Evolutionary conservation across 2,329 filamentous ascomycete genomes (phyloP), one percentile per base, ranked within the genome.

Genomic region (Atkinsonella hypoxylon): DNA sequence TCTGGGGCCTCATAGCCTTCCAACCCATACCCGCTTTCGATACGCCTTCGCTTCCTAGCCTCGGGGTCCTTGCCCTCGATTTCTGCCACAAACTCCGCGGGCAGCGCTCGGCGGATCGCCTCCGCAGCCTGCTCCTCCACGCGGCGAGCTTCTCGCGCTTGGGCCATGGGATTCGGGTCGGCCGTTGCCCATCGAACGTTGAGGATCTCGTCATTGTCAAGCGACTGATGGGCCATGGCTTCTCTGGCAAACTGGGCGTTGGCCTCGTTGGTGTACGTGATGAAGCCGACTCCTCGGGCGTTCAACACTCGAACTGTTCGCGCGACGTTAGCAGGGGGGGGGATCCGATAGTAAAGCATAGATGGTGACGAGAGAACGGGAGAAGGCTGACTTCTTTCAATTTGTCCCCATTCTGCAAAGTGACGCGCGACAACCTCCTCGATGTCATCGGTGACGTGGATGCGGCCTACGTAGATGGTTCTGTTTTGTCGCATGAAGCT

Each of bases 171-270:
- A 59, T 98, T 98, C 1, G 93, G 93, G 63, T 98, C 93, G 7
- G 89, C 86, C 0, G 93, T 98, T 41, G 93, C 93, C 93, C 93
- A 98, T 55, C 94, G 79, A 45, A 98, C 90, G 66, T 98, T 98
- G 26, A 98, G 72, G 20, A 96, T 83, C 69, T 98, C 93, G 55
- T 82, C 84, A 66, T 97, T 85, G 61, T 98, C 93, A 30, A 98
- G 74, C 1, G 82, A 81, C 69, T 98, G 93, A 63, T 96, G 89
- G 5, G 89, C 87, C 91, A 98, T 97, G 1, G 93, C 87, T 67
- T 95, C 89, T 64, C 91, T 91, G 3, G 89, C 89, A 59, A 95
- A 95, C 64, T 95, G 85, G 2, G 86, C 84, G 59, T 93, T 94
- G 41, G 87, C 83, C 63, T 95, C 87, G 64, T 95, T 95, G 22